Base-by-base conservation (phyloP, 2,329 filamentous ascomycete species). In the Cladobotryum mycophilum region DNA sequence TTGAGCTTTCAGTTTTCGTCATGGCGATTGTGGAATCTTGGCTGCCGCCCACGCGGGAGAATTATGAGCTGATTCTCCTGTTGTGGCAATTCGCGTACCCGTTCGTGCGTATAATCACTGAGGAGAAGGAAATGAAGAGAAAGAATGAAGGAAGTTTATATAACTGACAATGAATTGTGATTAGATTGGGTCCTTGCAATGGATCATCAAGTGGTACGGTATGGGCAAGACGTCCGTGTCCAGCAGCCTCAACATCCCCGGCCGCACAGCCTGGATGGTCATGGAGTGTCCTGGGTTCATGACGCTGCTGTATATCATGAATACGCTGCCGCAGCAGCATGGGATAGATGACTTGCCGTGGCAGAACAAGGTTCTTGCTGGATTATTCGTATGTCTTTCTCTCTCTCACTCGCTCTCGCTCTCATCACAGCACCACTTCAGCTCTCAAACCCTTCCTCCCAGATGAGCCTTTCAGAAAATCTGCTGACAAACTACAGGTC, bases 221-320 rank as follows among this genome's bases (percentile, higher is more conserved):
- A 89, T 92, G 74, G 93, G 93, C 67, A 97, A 97, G 71, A 96
- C 91, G 3, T 95, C 89, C 3, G 78, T 83, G 15, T 64, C 76
- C 3, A 90, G 86, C 60, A 72, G 72, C 12, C 74, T 93, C 65
- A 99, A 99, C 70, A 69, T 97, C n/a, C 88, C 91, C 2, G 93
- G 93, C 54, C 88, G 88, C 60, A 73, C 89, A 56, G 90, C 82
- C 52, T 99, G 93, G 93, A 78, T 87, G 50, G 80, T 84, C 2
- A 96, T 96, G 89, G 93, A 99, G 68, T 73, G 80, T 13, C 84
- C 88, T 0, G 89, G 89, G 14, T 85, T 90, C 62, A 61, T 89
- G 34, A 86, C 84, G 12, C 71, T 96, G 52, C 68, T 93, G 49
- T 96, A 96, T 71, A 82, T 86, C 59, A 85, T 96, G 78, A 76